Base-by-base conservation (phyloP, 73 alveolate genomes). In the Loxodes magnus region DNA sequence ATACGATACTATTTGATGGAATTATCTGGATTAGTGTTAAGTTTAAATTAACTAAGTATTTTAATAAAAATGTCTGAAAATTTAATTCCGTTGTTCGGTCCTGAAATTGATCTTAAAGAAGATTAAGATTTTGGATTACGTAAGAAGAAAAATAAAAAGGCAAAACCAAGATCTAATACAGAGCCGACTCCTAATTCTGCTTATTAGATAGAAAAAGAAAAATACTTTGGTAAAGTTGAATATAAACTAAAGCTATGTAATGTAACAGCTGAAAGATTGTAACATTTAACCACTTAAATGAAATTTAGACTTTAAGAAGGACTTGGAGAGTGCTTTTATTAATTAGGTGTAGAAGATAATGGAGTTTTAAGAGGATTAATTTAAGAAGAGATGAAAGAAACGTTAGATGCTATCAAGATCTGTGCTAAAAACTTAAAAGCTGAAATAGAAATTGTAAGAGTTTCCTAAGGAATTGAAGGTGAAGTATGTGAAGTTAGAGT, bases 281-380 rank as follows among this genome's bases (percentile, higher is more conserved):
- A 60, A 43, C 85, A 83, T 29, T 67, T 85, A 28, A 82, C 92
- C 25, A 77, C 96, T n/a, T 90, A 93, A 64, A 89, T 93, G 98
- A 88, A 82, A 54, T 85, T 58, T 46, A 42, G 77, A 36, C 29
- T 74, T 19, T 30, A 56, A 69, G 99, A 93, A 69, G 99, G 98
- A n/a, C 60, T 68, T 50, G 97, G 97, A 5, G 78, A 68, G 56
- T 93, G 96, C 37, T 77, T 48, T 66, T 93, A 93, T 67, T 46
- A 63, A 55, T 72, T 93, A n/a, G 98, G 99, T 25, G 95, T 93
- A 0, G 93, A 82, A 70, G 99, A 93, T 60, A 65, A 79, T 54
- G 99, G 99, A 9, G 63, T 64, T 58, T 93, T 93, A 3, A 53
- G 71, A 28, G 99, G 99, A 23, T 51, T 93, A 19, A 67, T 72